A percentile compares a stretch with the other conserved stretches of the same genome.
These are phyloP conservation scores for Cicer cuneatum DNA, from an alignment of 306 rosid genomes.

Conservation along the genomic window DNA sequence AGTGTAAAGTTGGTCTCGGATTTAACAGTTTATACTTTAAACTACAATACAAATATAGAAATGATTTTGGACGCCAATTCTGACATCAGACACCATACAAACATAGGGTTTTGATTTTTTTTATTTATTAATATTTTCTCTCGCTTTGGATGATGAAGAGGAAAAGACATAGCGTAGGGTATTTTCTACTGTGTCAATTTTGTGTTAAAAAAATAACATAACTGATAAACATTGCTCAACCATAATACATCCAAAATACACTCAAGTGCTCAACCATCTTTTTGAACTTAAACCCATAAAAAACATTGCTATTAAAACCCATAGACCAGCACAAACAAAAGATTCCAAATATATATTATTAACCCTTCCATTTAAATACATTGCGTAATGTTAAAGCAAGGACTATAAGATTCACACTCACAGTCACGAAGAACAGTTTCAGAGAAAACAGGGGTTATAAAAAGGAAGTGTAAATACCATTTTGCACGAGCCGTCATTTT, in stretches of 20 bases:
- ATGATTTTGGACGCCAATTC: no score
- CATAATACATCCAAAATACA: constrained; percentile 33
- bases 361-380: neutral
- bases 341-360: constrained; percentile 28
- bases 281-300: neutral
- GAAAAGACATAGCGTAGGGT: no score
- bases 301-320: neutral
- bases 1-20: no score
- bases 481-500: constrained; percentile 97
- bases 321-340: constrained; percentile 24
- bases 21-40: no score
- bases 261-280: neutral
- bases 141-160: no score
- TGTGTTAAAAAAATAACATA: neutral
- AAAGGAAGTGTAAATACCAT: constrained; percentile 59
- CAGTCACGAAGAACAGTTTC: neutral
- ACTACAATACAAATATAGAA: no score
- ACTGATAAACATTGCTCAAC: no score
- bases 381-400: neutral
- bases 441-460: constrained; percentile 7
- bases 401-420: neutral
- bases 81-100: no score
- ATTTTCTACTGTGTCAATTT: neutral
- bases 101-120: no score
- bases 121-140: no score